Conservation (phyloP, 2,329 filamentous ascomycete genomes). For the Pseudopyrenochaeta lycopersici region DNA sequence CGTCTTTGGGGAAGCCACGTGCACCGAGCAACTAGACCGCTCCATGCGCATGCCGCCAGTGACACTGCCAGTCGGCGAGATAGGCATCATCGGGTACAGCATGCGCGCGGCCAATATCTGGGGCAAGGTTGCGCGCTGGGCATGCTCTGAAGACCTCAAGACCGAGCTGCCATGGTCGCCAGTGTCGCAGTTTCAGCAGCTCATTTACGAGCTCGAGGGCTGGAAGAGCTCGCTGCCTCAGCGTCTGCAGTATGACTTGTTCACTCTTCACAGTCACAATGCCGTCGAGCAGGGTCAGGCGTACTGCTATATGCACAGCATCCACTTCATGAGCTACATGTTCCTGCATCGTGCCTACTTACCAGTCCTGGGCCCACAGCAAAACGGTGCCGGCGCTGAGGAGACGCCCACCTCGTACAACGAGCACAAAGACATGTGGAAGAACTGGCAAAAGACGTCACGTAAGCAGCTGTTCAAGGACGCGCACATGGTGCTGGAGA, state of each 20-base stretch:
- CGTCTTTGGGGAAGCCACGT: slow-evolving; percentile 50
- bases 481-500: slow-evolving; percentile 48
- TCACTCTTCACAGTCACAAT: slow-evolving; percentile 51
- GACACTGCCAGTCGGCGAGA: slow-evolving; percentile 39
- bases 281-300: slow-evolving; percentile 54
- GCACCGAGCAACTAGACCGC: slow-evolving; percentile 46
- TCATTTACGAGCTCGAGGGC: slow-evolving; percentile 44
- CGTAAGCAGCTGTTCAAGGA: slow-evolving; percentile 48
- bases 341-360: slow-evolving; percentile 53
- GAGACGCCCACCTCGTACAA: slow-evolving; percentile 44
- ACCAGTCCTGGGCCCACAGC: slow-evolving; percentile 47
- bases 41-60: slow-evolving; percentile 39
- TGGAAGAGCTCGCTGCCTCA: slow-evolving; percentile 48
- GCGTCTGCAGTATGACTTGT: slow-evolving; percentile 49
- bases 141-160: slow-evolving; percentile 48
- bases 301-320: slow-evolving; percentile 54
- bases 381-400: slow-evolving; percentile 34
- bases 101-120: slow-evolving; percentile 52
- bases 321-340: slow-evolving; percentile 54
- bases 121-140: slow-evolving; percentile 53
- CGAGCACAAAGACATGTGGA: slow-evolving; percentile 46
- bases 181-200: slow-evolving; percentile 46
- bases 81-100: slow-evolving; percentile 51
- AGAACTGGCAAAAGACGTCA: slow-evolving; percentile 48
- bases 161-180: slow-evolving; percentile 49